Conservation (phyloP, 1,284 basidiomycete species). For the Trichosporon coremiiforme region DNA sequence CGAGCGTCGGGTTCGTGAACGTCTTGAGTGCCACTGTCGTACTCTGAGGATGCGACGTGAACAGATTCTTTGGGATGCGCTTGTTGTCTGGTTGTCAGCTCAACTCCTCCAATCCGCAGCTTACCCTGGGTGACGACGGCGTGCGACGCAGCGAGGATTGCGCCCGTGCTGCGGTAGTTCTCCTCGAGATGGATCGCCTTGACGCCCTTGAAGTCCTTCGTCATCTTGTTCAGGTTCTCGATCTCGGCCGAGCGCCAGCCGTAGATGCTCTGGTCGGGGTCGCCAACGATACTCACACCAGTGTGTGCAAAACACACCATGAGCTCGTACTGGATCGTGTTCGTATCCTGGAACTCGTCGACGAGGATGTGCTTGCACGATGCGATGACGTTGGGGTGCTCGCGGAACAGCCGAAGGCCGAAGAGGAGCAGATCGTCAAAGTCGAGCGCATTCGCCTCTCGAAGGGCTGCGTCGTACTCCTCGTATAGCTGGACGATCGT, state of each 20-base stretch:
- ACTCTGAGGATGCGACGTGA: conserved; percentile 67
- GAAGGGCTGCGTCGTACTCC: conserved; percentile 69
- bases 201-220: conserved; percentile 67
- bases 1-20: conserved; percentile 56
- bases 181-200: conserved; percentile 76
- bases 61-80: conserved; percentile 75
- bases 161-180: conserved; percentile 82
- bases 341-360: conserved; percentile 94
- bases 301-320: conserved; percentile 68
- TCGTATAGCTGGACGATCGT: conserved; percentile 62
- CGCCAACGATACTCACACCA: conserved; percentile 83
- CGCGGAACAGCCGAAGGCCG: conserved; percentile 71
- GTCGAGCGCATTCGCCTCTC: conserved; percentile 72
- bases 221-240: conserved; percentile 76
- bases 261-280: conserved; percentile 91
- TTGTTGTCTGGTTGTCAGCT: conserved; percentile 44
- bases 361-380: conserved; percentile 80
- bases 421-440: conserved; percentile 85
- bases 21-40: conserved; percentile 62
- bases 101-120: conserved; percentile 11
- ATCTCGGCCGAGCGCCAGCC: conserved; percentile 87
- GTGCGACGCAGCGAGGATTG: conserved; percentile 73
- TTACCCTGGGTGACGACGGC: conserved; percentile 80
- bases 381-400: conserved; percentile 62
- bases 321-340: conserved; percentile 79